Conservation (phyloP, 1,284 basidiomycete genomes). For the Rhizoctonia solani region DNA sequence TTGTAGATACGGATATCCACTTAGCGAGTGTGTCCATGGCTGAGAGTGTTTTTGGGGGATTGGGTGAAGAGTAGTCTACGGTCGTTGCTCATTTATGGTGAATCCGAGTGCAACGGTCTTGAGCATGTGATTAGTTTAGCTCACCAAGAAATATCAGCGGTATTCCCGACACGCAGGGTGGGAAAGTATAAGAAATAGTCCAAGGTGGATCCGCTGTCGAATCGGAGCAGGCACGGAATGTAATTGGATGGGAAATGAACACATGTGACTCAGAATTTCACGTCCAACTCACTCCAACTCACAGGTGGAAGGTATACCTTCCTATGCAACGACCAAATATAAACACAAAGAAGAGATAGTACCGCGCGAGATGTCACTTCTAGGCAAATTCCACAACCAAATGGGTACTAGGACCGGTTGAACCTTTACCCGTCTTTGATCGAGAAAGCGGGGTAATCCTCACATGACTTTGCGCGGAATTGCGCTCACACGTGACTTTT, state of each 20-base stretch:
- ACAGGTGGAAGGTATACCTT: not conserved
- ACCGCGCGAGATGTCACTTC: not conserved
- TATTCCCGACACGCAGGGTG: not conserved
- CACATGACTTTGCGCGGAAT: not conserved
- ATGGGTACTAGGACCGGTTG: not conserved
- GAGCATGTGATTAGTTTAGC: not conserved
- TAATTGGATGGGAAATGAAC: not conserved
- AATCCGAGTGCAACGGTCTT: not conserved
- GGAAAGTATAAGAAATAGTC: not conserved
- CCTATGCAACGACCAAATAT: too few species aligned
- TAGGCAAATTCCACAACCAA: not conserved
- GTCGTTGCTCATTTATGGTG: not conserved
- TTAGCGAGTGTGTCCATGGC: not conserved
- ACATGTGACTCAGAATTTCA: not conserved
- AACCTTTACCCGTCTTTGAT: not conserved
- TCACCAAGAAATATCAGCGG: not conserved
- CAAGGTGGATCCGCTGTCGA: not conserved
- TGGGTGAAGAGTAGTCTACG: not conserved
- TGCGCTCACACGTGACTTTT: slow-evolving; percentile 2
- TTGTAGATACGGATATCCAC: not conserved
- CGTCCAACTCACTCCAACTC: not conserved
- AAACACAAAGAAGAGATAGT: not conserved
- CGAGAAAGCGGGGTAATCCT: not conserved
- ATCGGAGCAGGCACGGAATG: not conserved
- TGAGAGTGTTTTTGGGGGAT: not conserved